Percentiles rank a stretch among this genome's conserved stretches.
phyloP scores from a whole-genome alignment of 306 rosid species.

The Fragaria iinumae region DNA sequence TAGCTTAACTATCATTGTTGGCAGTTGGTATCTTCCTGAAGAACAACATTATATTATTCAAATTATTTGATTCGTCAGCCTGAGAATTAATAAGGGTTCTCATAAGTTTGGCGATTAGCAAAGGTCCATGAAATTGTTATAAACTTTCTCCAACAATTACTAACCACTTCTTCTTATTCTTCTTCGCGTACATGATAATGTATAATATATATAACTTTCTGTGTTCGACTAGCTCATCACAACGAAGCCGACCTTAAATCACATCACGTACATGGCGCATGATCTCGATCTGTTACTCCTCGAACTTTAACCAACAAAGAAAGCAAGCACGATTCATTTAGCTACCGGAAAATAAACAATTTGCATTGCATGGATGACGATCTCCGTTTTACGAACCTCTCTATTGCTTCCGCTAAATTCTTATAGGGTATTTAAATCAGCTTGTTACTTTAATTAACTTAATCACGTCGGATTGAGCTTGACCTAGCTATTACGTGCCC shows the following conservation, averaged over 20 bases:
- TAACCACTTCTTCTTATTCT: not conserved
- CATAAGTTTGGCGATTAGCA: slow-evolving; percentile 8
- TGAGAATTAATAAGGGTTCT: not conserved
- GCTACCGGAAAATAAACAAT: not conserved
- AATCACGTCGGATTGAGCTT: not conserved
- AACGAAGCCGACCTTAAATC: not conserved
- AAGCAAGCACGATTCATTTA: not conserved
- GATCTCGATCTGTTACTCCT: not conserved
- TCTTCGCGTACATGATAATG: not conserved
- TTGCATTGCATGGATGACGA: slow-evolving; percentile 24
- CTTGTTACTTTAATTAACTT: not conserved
- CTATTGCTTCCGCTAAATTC: not conserved
- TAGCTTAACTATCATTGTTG: slow-evolving; percentile 6
- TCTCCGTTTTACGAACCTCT: not conserved
- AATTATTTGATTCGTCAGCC: not conserved
- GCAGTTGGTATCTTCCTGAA: not conserved
- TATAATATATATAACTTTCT: too few species aligned
- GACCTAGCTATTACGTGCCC: slow-evolving; percentile 30
- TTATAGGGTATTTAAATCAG: not conserved
- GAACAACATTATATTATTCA: not conserved
- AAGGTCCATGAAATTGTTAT: not conserved
- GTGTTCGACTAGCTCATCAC: not conserved
- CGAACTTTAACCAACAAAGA: not conserved
- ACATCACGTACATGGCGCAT: not conserved
- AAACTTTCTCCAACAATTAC: not conserved